Evolutionary conservation across 495 filamentous ascomycete species (phyloP), one percentile per base, ranked within the genome.

Genomic region (Podospora fimiseda): DNA sequence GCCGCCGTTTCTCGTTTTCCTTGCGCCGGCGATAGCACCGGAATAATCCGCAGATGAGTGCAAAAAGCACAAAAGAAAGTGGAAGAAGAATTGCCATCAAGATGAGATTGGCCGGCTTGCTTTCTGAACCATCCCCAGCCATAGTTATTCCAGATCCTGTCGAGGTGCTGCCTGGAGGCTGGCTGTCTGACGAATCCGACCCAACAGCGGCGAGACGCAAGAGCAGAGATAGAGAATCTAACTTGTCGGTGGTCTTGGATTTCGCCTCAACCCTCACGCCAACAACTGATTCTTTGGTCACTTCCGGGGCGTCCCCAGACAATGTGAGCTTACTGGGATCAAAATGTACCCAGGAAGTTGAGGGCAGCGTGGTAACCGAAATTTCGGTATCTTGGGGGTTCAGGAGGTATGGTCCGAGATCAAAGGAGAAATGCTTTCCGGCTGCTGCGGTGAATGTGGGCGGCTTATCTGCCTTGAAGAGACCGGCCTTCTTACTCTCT

Each of bases 291-390:
- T 58, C 59, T 9, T 43, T 20, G 21, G 53, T 18, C 0, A 46
- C 57, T 7, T 61, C 24, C 1, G 90, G 88, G 19, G 86, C 80
- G 11, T 76, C 70, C 5, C 90, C 89, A 18, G 70, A 77, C 4
- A 94, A 69, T 2, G 74, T 75, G 52, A 76, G 65, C 37, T 76
- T 80, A 9, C 60, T 63, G 9, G 76, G 45, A 57, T 87, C 79
- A 55, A 88, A 88, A 1, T 69, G 71, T 9, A 93, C 70, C 90
- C 89, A 95, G 13, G 79, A 64, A 7, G 74, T 65, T 1, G 81
- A 66, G 2, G 74, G 55, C 16, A 68, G 73, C n/a, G 79, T 57
- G 41, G 79, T 65, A 1, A 86, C 66, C 11, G 74, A 74, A 1
- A 92, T 60, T 18, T 76, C 68, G 0, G 80, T 77, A 52, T 80